Evolutionary conservation across 1,139 yeast genomes (phyloP), one percentile per base, ranked within the genome.

Genomic region (Pichia sp.): DNA sequence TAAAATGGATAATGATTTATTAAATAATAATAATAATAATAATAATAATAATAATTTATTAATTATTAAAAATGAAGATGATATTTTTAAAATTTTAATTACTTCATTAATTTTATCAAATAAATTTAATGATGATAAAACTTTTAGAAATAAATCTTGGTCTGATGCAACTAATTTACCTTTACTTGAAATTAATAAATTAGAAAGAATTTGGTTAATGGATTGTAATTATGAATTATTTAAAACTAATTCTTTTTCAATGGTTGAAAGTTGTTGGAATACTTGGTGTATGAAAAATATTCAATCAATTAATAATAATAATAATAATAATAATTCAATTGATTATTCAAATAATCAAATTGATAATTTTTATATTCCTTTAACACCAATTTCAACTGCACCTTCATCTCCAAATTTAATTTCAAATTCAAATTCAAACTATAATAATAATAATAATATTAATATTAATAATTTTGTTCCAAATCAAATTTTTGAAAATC

Each of bases 111-210:
- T 92, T 39, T 73, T 92, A 55, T 95, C 97, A 42, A 92, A 92
- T 71, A 92, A 92, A 68, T 87, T 89, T 66, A 89, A 90, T 64
- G 97, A 92, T 66, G 98, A 92, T 70, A 89, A 90, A 68, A 92
- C 97, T 30, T 92, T 92, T 63, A 89, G 96, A 53, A 92, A 90
- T 69, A 82, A 82, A 62, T 88, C 96, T 8, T 92, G 98, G 98
- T 78, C 89, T 43, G 92, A 89, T 49, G 97, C 97, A 28, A 86
- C 97, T 11, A 95, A 95, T 30, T 75, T 92, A 55, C 70, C 78
- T 18, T 73, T 87, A 47, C 60, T 61, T 3, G 69, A 74, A 38
- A 73, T 92, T 53, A 88, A 90, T 60, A 63, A 66, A 29, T 71
- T 79, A 55, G 98, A 92, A 70, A 76, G 77, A 51, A 73, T 71